Evolutionary conservation across 2,329 filamentous ascomycete genomes (phyloP).

Genomic region (Aphanocladium album): DNA sequence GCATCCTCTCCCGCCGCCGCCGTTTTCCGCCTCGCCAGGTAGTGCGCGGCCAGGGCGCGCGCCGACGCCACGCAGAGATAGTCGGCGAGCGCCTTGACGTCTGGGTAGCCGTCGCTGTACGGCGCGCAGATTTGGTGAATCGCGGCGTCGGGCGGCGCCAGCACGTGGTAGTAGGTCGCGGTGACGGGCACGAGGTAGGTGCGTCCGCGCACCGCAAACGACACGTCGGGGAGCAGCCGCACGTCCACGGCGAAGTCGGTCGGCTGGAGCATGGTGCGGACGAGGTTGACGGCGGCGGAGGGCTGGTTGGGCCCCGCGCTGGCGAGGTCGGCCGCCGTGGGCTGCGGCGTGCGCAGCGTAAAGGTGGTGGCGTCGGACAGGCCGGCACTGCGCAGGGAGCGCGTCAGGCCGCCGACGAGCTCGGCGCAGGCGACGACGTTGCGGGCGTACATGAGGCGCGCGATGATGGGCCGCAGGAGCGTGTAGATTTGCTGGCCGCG

Average conservation of each 20-base stretch:
- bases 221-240: slow-evolving; percentile 38
- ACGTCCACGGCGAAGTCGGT: slow-evolving; percentile 40
- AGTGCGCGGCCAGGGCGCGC: slow-evolving; percentile 35
- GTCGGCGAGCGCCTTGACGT: slow-evolving; percentile 37
- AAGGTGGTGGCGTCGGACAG: slow-evolving; percentile 35
- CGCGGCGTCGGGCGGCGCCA: slow-evolving; percentile 31
- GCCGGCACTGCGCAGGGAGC: slow-evolving; percentile 42
- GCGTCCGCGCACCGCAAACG: slow-evolving; percentile 39
- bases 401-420: slow-evolving; percentile 40
- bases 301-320: slow-evolving; percentile 29
- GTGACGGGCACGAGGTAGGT: slow-evolving; percentile 40
- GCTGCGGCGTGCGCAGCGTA: slow-evolving; percentile 35
- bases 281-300: slow-evolving; percentile 39
- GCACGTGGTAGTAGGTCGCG: slow-evolving; percentile 40
- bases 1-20: neutral
- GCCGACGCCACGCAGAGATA: slow-evolving; percentile 41
- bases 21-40: slow-evolving; percentile 24
- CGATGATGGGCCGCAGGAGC: slow-evolving; percentile 49
- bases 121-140: slow-evolving; percentile 39
- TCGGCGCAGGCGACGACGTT: slow-evolving; percentile 34
- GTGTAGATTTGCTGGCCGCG: slow-evolving; percentile 39
- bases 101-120: slow-evolving; percentile 39
- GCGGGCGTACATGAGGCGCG: slow-evolving; percentile 40
- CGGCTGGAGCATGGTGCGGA: slow-evolving; percentile 38
- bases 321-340: slow-evolving; percentile 24